Evolutionary conservation across 768 basidiomycete genomes (phyloP).

Genomic region (Flagelloscypha sp.): DNA sequence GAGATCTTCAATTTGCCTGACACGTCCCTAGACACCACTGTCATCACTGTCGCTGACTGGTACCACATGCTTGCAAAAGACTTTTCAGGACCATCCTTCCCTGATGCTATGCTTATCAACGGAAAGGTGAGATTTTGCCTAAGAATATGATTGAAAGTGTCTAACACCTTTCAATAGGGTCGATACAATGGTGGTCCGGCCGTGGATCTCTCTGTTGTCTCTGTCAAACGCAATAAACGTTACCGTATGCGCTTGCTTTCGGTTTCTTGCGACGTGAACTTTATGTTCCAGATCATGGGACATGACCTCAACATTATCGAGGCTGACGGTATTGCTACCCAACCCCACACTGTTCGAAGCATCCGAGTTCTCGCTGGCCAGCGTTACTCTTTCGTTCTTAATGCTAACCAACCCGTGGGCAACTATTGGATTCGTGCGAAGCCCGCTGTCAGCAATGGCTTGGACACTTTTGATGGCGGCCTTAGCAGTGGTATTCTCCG

Average conservation of each 20-base stretch:
- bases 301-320: constrained; percentile 32
- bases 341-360: constrained; percentile 24
- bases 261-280: constrained; percentile 23
- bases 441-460: constrained; percentile 14
- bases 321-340: constrained; percentile 24
- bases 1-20: constrained; percentile 1
- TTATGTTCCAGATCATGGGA: constrained; percentile 25
- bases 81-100: constrained; percentile 11
- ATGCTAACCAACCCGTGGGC: constrained; percentile 30
- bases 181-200: constrained; percentile 26
- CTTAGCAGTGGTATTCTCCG: constrained; percentile 41
- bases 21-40: constrained; percentile 20
- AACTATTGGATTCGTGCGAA: constrained; percentile 50
- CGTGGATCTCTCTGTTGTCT: constrained; percentile 27
- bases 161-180: constrained; percentile 17
- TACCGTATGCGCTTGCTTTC: constrained; percentile 25
- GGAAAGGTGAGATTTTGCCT: constrained; percentile 22
- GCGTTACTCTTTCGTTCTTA: constrained; percentile 36
- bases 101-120: constrained; percentile 26
- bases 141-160: constrained; percentile 22
- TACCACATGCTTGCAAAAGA: constrained; percentile 13
- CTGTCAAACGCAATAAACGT: constrained; percentile 28
- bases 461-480: constrained; percentile 23
- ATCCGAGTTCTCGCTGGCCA: constrained; percentile 27
- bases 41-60: constrained; percentile 33